Base-by-base conservation (phyloP, 78 protist genomes). In the Bodo saltans region DNA sequence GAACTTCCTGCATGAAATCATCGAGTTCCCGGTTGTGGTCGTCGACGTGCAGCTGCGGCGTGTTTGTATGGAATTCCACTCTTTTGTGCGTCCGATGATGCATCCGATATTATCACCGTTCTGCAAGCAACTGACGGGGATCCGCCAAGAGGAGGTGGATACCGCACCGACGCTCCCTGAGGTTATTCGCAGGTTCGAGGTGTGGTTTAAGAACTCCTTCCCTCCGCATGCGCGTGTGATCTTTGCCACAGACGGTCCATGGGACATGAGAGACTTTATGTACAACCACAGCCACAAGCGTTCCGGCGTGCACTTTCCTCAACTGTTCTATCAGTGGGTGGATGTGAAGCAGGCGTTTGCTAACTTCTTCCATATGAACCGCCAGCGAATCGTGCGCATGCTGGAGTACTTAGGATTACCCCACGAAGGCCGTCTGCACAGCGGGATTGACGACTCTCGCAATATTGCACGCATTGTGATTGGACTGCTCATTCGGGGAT, bases 401-500 rank as follows among this genome's bases (percentile, higher is more conserved):
- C 69, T 90, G 1, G 8, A 41, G 0, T n/a, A 42, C 27, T 29
- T 88, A 4, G 68, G 74, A 17, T 32, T 89, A n/a, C 0, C n/a
- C 25, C n/a, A 86, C 29, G 85, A 37, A 33, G 92, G 92, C 1
- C 83, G 92, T 40, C 86, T 23, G 11, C 92, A 90, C 37, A 42
- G 78, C 35, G 92, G 92, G 38, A 87, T 87, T 28, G 92, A 90
- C 79, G 92, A 90, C 42, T 0, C 75, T n/a, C 68, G 88, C 41
- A 90, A 90, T 78, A 90, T 90, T 42, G 74, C 88, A 12, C 79
- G 83, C 70, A 42, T 86, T 8, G 84, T n/a, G n/a, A 8, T 47
- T 8, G 17, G 41, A 2, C 69, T 76, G 33, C 17, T 74, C 60
- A 17, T 23, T 8, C 60, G 60, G n/a, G 60, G 60, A 8, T 47